Percentiles rank a stretch among this genome's conserved stretches.
These are phyloP conservation scores for Botryotinia globosa DNA, from an alignment of 2,329 filamentous ascomycete genomes.

Conservation along the genomic window DNA sequence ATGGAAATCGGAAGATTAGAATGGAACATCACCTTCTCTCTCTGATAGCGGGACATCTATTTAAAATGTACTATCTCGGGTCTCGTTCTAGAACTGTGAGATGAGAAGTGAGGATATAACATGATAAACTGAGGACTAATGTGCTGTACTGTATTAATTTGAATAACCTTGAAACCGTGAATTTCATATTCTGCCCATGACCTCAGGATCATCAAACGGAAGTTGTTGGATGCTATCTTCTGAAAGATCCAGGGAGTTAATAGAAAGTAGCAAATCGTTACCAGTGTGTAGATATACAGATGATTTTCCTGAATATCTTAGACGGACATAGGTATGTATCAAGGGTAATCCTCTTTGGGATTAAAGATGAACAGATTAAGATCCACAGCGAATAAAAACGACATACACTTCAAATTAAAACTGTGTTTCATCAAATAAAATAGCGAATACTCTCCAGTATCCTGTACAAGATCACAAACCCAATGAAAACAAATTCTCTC, in stretches of 20 bases:
- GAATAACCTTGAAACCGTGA: neutral
- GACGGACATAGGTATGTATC: neutral
- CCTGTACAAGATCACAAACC: neutral
- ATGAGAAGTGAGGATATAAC: neutral
- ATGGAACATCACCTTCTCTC: neutral
- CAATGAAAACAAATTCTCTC: neutral
- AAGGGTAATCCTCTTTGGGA: neutral
- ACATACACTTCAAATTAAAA: neutral
- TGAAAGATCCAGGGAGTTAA: neutral
- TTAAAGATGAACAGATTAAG: neutral
- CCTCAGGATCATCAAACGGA: neutral
- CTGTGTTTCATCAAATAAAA: neutral
- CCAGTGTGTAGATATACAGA: neutral
- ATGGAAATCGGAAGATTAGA: neutral
- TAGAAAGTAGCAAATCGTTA: neutral
- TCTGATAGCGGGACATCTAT: too few relatives aligned
- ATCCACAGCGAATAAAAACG: neutral
- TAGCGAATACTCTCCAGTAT: neutral
- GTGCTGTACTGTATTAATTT: neutral
- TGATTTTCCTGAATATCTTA: too few relatives aligned
- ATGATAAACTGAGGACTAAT: neutral
- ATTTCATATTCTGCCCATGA: neutral
- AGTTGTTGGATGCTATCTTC: neutral
- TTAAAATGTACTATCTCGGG: too few relatives aligned
- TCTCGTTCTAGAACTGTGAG: neutral